Evolutionary conservation across 176 grass and related monocot species (phyloP).

Genomic region (Avena sativa): DNA sequence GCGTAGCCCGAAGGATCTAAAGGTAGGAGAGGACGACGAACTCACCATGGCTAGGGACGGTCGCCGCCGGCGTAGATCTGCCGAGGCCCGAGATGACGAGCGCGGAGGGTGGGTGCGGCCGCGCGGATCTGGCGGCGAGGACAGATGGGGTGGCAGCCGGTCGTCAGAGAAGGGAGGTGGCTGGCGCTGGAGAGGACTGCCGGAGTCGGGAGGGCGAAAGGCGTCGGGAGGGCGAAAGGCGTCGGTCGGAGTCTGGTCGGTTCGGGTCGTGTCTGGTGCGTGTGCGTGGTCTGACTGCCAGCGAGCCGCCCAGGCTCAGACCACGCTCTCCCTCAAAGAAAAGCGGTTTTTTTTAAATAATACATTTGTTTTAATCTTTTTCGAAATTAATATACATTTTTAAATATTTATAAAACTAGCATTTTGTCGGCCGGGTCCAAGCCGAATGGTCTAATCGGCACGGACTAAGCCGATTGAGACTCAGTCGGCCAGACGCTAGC

Average conservation of each 20-base stretch:
- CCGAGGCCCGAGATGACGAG: background rate
- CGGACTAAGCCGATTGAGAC: no score
- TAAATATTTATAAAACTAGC: no score
- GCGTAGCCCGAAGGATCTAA: background rate
- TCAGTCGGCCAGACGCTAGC: no score
- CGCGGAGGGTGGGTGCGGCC: no score
- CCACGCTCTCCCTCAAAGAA: no score
- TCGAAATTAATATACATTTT: no score
- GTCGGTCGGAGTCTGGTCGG: slow-evolving; percentile 14
- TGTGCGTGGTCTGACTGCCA: background rate
- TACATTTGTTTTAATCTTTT: no score
- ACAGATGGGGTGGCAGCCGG: background rate
- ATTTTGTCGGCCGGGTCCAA: no score
- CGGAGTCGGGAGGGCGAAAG: background rate
- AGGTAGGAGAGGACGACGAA: background rate
- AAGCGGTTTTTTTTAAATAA: no score
- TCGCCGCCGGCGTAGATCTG: slow-evolving; percentile 6
- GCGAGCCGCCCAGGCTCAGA: no score
- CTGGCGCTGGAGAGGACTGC: background rate
- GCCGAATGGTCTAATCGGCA: no score
- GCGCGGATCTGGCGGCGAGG: slow-evolving; percentile 1
- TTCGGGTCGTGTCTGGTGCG: background rate
- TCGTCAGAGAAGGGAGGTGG: slow-evolving; percentile 1
- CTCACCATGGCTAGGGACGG: background rate
- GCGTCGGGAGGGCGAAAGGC: background rate